Evolutionary conservation across 768 basidiomycete genomes (phyloP).

Genomic region (Tubosaeta sp.): DNA sequence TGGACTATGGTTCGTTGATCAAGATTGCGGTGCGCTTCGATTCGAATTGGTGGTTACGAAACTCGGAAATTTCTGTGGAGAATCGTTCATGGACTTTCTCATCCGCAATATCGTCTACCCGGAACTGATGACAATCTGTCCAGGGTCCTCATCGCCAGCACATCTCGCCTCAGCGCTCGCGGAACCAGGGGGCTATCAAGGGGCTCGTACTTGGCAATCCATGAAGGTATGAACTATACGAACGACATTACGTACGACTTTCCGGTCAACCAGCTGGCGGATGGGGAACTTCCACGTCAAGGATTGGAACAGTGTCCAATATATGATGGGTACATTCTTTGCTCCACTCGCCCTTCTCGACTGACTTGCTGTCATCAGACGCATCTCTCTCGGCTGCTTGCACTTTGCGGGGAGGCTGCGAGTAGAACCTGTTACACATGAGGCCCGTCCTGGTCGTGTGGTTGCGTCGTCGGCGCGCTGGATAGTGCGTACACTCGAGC

Average conservation of each 20-base stretch:
- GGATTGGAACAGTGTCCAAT: conserved; percentile 34
- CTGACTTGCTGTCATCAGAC: conserved; percentile 20
- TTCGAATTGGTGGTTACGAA: conserved; percentile 39
- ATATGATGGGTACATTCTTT: conserved; percentile 33
- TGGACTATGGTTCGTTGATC: conserved; percentile 35
- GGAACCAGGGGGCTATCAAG: conserved; percentile 16
- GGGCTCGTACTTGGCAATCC: conserved; percentile 18
- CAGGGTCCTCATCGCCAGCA: conserved; percentile 37
- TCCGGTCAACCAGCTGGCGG: conserved; percentile 12
- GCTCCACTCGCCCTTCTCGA: background rate
- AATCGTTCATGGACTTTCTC: conserved; percentile 39
- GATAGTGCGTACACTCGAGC: conserved; percentile 36
- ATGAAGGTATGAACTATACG: no score
- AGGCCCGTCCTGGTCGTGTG: conserved; percentile 14
- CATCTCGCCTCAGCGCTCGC: conserved; percentile 34
- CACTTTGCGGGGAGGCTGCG: conserved; percentile 16
- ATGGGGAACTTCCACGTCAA: conserved; percentile 22
- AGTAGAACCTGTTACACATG: conserved; percentile 10
- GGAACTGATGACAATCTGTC: conserved; percentile 18
- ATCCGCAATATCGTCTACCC: conserved; percentile 43
- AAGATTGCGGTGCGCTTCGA: conserved; percentile 45
- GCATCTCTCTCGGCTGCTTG: conserved; percentile 29
- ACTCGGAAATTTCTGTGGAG: conserved; percentile 36
- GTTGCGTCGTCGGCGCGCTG: conserved; percentile 39
- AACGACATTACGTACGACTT: conserved; percentile 14